Evolutionary conservation across 345 rosid genomes (phyloP), one percentile per base, ranked within the genome.

Genomic region (Lepidium didymum): DNA sequence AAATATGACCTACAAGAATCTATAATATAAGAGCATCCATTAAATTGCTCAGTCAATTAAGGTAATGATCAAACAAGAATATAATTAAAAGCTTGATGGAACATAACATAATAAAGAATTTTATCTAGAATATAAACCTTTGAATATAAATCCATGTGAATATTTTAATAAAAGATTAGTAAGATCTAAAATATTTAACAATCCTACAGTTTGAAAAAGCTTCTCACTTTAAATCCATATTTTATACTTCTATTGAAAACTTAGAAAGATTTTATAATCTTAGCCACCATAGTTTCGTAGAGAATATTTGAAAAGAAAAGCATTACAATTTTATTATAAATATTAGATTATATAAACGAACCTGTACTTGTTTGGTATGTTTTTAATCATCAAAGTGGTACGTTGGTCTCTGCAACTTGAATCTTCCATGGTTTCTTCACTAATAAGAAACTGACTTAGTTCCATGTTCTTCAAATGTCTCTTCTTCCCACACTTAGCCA

Each of bases 401-500:
- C 79, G 79, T 33, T 60, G 79, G 64, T 75, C 79, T 69, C 78
- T 78, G 56, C 79, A 68, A 74, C 72, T 81, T 1, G 90, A 63
- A 75, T 75, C 50, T 37, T 47, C 75, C 66, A 68, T 61, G 49
- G 69, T 68, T 49, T 80, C 87, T 60, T 83, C 96, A 53, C 80
- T 85, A 8, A 94, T 85, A n/a, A 87, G 84, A 66, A 91, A 94
- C 38, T 91, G 88, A 62, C 81, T 62, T 59, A 67, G 35, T 68
- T 94, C 97, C 66, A 64, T 49, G 67, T 75, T 87, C 82, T 79
- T 86, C 23, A 58, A 42, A 14, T 82, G 84, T 56, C 74, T 81
- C 7, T 83, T 68, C 79, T 85, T 94, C 83, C 90, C 84, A 9
- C 76, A 79, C 80, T 77, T 82, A 29, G 54, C 53, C 46, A 68